Percentiles rank a stretch among this genome's conserved stretches.
Conservation (phyloP, 495 filamentous ascomycete species). For the Letharia lupina region DNA sequence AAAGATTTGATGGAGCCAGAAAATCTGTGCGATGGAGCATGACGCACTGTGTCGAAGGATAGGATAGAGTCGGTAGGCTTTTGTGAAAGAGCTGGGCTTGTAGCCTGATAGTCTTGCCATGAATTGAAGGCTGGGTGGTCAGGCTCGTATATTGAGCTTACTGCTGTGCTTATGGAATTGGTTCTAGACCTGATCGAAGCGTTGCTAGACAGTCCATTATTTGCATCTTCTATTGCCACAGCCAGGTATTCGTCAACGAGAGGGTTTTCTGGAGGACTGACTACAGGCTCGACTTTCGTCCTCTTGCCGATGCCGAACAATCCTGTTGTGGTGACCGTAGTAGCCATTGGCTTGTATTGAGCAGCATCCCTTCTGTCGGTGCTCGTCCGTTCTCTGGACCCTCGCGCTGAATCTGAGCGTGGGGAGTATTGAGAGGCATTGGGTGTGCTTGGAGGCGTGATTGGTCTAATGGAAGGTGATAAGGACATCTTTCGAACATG, state of each 20-base stretch:
- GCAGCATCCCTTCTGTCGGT: slow-evolving; percentile 2
- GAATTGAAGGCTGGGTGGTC: slow-evolving; percentile 11
- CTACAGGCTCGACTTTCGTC: slow-evolving; percentile 17
- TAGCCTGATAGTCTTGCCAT: slow-evolving; percentile 7
- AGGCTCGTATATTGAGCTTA: slow-evolving; percentile 2
- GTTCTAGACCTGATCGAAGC: background rate
- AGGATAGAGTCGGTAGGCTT: slow-evolving; percentile 1
- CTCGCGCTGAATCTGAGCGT: slow-evolving; percentile 1
- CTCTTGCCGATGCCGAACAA: slow-evolving; percentile 17
- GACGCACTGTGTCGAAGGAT: slow-evolving; percentile 15
- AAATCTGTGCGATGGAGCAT: slow-evolving; percentile 10
- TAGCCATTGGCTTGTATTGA: slow-evolving; percentile 22
- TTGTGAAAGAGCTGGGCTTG: slow-evolving; percentile 1
- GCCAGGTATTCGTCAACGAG: slow-evolving; percentile 20
- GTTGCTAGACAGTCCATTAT: background rate
- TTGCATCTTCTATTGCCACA: slow-evolving; percentile 10
- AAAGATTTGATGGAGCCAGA: slow-evolving; percentile 3
- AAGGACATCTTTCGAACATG: background rate
- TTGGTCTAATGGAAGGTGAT: slow-evolving; percentile 5
- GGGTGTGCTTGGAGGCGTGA: background rate
- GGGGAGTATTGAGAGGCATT: slow-evolving; percentile 2
- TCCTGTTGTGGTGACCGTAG: slow-evolving; percentile 15
- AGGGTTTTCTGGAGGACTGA: slow-evolving; percentile 16
- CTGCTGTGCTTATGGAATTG: slow-evolving; percentile 14
- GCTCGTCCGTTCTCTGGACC: slow-evolving; percentile 8